Conservation (phyloP, 805 yeast genomes). For the Millerozyma miso region DNA sequence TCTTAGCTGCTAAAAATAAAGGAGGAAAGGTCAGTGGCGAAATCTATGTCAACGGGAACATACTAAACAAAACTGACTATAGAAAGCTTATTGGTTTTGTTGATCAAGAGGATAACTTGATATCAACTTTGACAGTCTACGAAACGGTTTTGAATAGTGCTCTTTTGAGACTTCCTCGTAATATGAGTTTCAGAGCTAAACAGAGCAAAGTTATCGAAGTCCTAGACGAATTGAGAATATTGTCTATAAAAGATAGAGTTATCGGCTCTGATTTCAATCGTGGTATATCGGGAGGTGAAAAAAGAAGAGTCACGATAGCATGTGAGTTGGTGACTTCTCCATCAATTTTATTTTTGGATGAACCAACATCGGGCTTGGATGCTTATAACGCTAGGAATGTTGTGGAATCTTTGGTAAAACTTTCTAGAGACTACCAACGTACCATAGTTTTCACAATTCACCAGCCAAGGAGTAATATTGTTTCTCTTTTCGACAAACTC, state of each 20-base stretch:
- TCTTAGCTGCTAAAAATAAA: conserved; percentile 83
- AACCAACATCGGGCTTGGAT: conserved; percentile 94
- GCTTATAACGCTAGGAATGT: conserved; percentile 92
- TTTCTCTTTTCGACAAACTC: conserved; percentile 81
- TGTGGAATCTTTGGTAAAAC: conserved; percentile 72
- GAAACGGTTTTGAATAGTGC: conserved; percentile 96
- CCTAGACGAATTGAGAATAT: conserved; percentile 76
- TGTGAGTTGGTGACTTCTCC: conserved; percentile 73
- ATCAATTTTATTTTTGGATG: conserved; percentile 69
- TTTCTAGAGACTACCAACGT: conserved; percentile 77
- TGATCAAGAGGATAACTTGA: conserved; percentile 87
- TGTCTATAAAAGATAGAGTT: conserved; percentile 75
- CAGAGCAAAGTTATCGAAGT: conserved; percentile 80
- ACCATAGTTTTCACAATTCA: conserved; percentile 92
- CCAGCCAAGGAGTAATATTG: conserved; percentile 95
- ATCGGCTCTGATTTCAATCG: conserved; percentile 87
- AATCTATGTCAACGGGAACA: conserved; percentile 72
- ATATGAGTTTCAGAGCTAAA: conserved; percentile 72
- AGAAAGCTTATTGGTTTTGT: conserved; percentile 84
- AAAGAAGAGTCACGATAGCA: conserved; percentile 78
- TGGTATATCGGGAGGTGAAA: conserved; percentile 72
- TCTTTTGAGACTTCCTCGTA: conserved; percentile 73
- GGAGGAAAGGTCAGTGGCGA: conserved; percentile 66
- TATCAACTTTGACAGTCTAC: conserved; percentile 91
- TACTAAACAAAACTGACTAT: conserved; percentile 40